Conservation (phyloP, 1,284 basidiomycete genomes). For the Pyrrhoderma lamaoense region DNA sequence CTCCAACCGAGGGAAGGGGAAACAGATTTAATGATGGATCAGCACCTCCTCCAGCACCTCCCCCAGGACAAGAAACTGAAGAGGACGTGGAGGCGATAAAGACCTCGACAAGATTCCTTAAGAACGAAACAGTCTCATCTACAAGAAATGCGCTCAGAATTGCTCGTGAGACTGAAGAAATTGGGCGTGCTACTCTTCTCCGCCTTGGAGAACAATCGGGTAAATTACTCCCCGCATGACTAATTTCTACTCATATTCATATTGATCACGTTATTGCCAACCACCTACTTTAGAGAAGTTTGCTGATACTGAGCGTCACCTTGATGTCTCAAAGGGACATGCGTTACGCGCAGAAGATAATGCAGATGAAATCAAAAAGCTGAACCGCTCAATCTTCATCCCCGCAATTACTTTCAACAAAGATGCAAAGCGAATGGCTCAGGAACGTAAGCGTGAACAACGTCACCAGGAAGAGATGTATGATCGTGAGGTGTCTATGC, state of each 20-base stretch:
- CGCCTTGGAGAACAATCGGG: constrained; percentile 95
- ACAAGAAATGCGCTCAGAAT: constrained; percentile 91
- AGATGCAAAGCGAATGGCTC: constrained; percentile 82
- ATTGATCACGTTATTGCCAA: not conserved
- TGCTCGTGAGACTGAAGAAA: constrained; percentile 94
- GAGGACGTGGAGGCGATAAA: constrained; percentile 98
- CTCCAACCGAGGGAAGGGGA: constrained; percentile 38
- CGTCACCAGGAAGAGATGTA: constrained; percentile 87
- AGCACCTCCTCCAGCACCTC: constrained; percentile 33
- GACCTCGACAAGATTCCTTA: constrained; percentile 82
- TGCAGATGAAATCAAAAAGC: constrained; percentile 88
- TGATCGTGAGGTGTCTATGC: constrained; percentile 80
- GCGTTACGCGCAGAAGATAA: constrained; percentile 87
- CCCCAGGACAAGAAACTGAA: constrained; percentile 77
- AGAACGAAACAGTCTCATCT: constrained; percentile 89
- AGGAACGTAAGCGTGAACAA: constrained; percentile 82
- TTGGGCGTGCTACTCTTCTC: constrained; percentile 78
- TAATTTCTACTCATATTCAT: not conserved
- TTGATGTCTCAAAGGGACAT: constrained; percentile 91
- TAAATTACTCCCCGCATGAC: constrained; percentile 47
- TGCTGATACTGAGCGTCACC: constrained; percentile 92
- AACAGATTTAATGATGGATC: constrained; percentile 52
- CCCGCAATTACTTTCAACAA: constrained; percentile 90
- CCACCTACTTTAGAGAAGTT: constrained; percentile 56
- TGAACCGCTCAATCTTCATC: constrained; percentile 93